These are phyloP conservation scores for Laguncularia racemosa DNA, from an alignment of 345 rosid genomes.

Conservation along the genomic window DNA sequence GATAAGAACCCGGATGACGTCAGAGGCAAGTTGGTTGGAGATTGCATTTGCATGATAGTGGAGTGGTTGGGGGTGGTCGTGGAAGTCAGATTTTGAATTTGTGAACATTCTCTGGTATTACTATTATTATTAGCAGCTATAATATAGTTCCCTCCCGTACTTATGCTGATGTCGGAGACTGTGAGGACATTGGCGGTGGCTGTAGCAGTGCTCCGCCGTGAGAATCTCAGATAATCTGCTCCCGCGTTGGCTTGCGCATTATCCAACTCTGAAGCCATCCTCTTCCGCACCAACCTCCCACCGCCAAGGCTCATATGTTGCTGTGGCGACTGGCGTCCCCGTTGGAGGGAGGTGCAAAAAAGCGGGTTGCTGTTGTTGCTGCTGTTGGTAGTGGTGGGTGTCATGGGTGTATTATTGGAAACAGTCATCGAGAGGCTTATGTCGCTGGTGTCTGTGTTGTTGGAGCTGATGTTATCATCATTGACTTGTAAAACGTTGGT, in stretches of 20 bases:
- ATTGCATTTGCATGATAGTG: slow-evolving; percentile 25
- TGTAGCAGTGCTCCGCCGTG: slow-evolving; percentile 30
- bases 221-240: slow-evolving; percentile 13
- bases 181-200: slow-evolving; percentile 11
- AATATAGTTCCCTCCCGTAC: no score
- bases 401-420: slow-evolving; percentile 7
- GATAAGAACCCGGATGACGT: slow-evolving; percentile 52
- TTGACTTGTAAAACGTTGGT: background rate
- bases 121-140: no score
- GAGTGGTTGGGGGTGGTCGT: slow-evolving; percentile 46
- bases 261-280: slow-evolving; percentile 80
- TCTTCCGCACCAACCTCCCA: slow-evolving; percentile 58
- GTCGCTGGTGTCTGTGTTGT: no score
- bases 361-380: slow-evolving; percentile 9
- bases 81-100: slow-evolving; percentile 18
- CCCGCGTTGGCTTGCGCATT: slow-evolving; percentile 1
- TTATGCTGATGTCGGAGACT: slow-evolving; percentile 2
- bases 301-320: slow-evolving; percentile 3
- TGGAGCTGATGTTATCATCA: no score
- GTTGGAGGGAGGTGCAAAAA: background rate
- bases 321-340: slow-evolving; percentile 2
- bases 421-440: slow-evolving; percentile 6
- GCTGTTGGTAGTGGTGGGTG: background rate
- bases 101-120: slow-evolving; percentile 5
- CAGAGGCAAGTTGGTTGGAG: slow-evolving; percentile 36